These are phyloP conservation scores for Zizania latifolia DNA, from an alignment of 176 grass and related monocot genomes.

Conservation along the genomic window DNA sequence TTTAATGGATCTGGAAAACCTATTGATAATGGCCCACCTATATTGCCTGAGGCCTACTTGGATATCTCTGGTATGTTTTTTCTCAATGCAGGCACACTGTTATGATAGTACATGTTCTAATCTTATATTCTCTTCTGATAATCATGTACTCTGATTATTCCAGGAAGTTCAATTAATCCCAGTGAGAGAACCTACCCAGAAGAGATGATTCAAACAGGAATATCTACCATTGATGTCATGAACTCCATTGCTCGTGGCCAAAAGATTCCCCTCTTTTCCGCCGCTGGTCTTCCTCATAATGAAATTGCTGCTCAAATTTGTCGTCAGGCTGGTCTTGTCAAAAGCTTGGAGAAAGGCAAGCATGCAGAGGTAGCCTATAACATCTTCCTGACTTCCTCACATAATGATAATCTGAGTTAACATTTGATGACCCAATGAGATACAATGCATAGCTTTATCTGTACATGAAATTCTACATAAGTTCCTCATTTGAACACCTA, in stretches of 20 bases:
- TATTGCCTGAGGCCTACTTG: conserved; percentile 93
- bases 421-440: not conserved
- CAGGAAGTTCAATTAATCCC: conserved; percentile 99
- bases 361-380: conserved; percentile 53
- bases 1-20: conserved; percentile 99
- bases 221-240: conserved; percentile 99
- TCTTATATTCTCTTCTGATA: not conserved
- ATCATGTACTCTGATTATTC: conserved; percentile 12
- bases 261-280: conserved; percentile 99
- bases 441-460: not conserved
- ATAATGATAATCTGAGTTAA: not conserved
- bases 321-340: conserved; percentile 97
- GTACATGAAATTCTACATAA: not conserved
- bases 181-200: conserved; percentile 99
- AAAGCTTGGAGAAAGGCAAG: conserved; percentile 78
- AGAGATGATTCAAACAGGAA: conserved; percentile 99
- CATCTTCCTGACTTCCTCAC: too few relatives aligned
- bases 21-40: conserved; percentile 93
- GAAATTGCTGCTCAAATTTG: conserved; percentile 99
- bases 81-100: conserved; percentile 14
- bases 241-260: conserved; percentile 99
- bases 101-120: not conserved
- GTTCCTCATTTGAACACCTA: not conserved
- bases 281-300: conserved; percentile 96
- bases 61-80: conserved; percentile 86